Percentiles rank a stretch among this genome's conserved stretches.
Evolutionary conservation across 306 rosid species (phyloP).

Genomic region (Crataegus laevigata): DNA sequence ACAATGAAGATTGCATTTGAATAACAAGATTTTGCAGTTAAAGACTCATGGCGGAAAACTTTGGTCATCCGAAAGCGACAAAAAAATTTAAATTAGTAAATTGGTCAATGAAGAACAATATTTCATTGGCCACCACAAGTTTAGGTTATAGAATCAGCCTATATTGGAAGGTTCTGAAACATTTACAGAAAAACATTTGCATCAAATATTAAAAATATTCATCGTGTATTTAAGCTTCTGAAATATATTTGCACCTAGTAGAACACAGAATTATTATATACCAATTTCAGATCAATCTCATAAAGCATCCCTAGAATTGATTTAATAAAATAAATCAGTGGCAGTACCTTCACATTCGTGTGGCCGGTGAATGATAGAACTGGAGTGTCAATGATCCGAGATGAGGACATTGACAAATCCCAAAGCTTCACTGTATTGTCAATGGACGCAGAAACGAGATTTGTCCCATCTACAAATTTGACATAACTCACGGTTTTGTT

Average conservation of each 20-base stretch:
- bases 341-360: conserved; percentile 77
- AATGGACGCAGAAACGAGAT: conserved; percentile 79
- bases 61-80: background rate
- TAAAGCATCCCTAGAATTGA: background rate
- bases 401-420: conserved; percentile 75
- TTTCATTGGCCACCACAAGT: background rate
- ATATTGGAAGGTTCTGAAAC: background rate
- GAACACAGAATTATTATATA: background rate
- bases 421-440: conserved; percentile 94
- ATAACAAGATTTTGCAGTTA: background rate
- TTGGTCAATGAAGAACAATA: background rate
- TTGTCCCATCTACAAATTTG: conserved; percentile 63
- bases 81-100: background rate
- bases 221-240: background rate
- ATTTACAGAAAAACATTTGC: background rate
- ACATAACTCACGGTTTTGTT: conserved; percentile 87
- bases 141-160: background rate
- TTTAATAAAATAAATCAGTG: background rate
- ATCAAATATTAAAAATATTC: background rate
- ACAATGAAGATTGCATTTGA: background rate
- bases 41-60: background rate
- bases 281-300: background rate
- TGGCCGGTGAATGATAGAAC: conserved; percentile 79
- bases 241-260: background rate
- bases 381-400: conserved; percentile 80